Base-by-base conservation (phyloP, 140 eudicot genomes). In the Bidens hawaiensis region DNA sequence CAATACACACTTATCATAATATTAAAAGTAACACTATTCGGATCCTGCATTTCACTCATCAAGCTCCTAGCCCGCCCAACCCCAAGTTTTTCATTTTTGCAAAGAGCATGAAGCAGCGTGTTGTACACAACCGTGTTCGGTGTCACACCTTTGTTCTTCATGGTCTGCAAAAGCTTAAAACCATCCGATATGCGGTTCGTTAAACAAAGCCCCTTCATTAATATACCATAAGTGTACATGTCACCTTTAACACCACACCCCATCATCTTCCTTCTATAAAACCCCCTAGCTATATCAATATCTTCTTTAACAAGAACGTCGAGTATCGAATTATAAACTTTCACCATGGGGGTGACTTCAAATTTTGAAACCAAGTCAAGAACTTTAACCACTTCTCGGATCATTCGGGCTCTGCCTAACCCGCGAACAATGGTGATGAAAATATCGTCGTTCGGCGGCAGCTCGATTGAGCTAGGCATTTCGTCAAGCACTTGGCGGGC, bases 201-300 rank as follows among this genome's bases (percentile, higher is more conserved):
- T 74, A 80, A 79, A 72, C 96, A 85, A 68, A 93, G 81, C 13
- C 99, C 99, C 45, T 93, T 93, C 94, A 85, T 93, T 79, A 93
- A 71, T 25, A 85, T 93, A 62, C 90, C 96, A 21, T 24, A 88
- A 52, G 99, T 93, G 41, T 88, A 93, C 50, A 81, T 82, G 80
- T 93, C 99, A 14, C 86, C 96, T 62, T 73, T 22, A 33, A 90
- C 67, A 45, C 93, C 96, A 70, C 74, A 70, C 14, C 69, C 88
- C 94, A 85, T 81, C 94, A 93, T 93, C 72, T 81, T 93, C 71
- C 52, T 77, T 62, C 99, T 77, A 66, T 80, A 93, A 68, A 88
- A 93, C 13, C 75, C 81, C 71, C 96, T 72, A n/a, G 99, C 99
- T 28, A 93, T 82, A 64, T 88, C 96, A 45, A 93, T 81, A 50